phyloP scores from a whole-genome alignment of 2,329 filamentous ascomycete species.

The Aspergillus pseudonomiae region DNA sequence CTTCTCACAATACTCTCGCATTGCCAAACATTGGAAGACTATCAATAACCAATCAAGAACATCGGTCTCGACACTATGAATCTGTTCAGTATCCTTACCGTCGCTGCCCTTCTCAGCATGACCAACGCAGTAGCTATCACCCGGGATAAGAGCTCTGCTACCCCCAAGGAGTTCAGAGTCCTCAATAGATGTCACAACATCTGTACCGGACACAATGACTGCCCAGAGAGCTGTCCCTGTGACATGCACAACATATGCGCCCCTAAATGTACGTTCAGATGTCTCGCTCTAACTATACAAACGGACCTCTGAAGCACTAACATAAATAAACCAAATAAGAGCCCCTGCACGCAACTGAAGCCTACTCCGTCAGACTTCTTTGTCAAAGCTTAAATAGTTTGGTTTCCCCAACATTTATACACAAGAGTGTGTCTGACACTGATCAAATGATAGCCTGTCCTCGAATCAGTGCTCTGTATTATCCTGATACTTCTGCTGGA shows the following conservation, averaged over 20 bases:
- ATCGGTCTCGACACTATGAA: slow-evolving; percentile 12
- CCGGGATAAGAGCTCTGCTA: background rate
- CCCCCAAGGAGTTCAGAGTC: background rate
- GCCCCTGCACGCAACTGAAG: background rate
- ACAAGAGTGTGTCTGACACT: background rate
- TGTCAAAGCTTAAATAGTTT: background rate
- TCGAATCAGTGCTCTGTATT: background rate
- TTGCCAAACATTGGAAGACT: background rate
- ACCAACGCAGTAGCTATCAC: slow-evolving; percentile 4
- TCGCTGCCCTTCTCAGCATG: slow-evolving; percentile 4
- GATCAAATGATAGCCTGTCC: background rate
- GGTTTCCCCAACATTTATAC: background rate
- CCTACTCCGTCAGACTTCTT: background rate
- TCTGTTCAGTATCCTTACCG: slow-evolving; percentile 4
- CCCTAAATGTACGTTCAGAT: slow-evolving; percentile 3
- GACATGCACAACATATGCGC: slow-evolving; percentile 7
- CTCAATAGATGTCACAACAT: slow-evolving; percentile 10
- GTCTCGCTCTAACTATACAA: background rate
- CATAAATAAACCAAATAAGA: background rate
- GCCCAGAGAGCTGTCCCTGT: slow-evolving; percentile 9
- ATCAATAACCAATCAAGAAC: background rate
- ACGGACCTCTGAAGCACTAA: background rate
- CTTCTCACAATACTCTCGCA: background rate
- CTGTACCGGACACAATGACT: slow-evolving; percentile 9
- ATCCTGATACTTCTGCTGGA: background rate